Conservation (phyloP, 2,329 filamentous ascomycete species). For the Nectriaceae sp. region DNA sequence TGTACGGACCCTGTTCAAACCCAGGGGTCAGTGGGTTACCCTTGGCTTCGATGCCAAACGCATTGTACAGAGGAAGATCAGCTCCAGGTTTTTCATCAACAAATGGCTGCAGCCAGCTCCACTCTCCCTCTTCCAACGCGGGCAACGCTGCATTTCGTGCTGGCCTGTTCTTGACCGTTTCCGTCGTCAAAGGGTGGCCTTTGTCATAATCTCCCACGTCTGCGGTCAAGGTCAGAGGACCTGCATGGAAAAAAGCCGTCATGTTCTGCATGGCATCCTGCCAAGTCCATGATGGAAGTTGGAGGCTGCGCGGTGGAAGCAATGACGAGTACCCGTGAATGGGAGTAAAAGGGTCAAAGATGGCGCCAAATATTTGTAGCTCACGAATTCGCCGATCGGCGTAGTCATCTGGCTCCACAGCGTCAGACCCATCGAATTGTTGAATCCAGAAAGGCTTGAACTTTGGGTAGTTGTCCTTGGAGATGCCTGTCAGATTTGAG, state of each 20-base stretch:
- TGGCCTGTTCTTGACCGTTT: not conserved
- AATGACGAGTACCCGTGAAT: constrained; percentile 37
- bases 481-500: not conserved
- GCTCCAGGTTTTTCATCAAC: not conserved
- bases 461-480: constrained; percentile 22
- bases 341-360: constrained; percentile 41
- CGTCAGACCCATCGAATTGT: constrained; percentile 2
- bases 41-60: not conserved
- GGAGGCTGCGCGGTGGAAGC: constrained; percentile 30
- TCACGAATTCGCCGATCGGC: constrained; percentile 12
- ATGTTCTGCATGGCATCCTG: constrained; percentile 38
- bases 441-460: constrained; percentile 28
- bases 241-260: constrained; percentile 43
- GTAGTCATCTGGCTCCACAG: not conserved
- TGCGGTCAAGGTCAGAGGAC: constrained; percentile 32
- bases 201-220: constrained; percentile 14
- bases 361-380: constrained; percentile 27
- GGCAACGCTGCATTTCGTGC: constrained; percentile 16
- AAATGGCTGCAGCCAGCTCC: constrained; percentile 39
- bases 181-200: not conserved
- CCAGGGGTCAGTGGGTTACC: not conserved
- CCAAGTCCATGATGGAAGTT: constrained; percentile 39
- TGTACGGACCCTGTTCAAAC: constrained; percentile 9
- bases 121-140: constrained; percentile 22
- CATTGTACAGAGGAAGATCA: not conserved